These are phyloP conservation scores for Flaveria ramosissima DNA, from an alignment of 129 eudicot genomes.

Conservation along the genomic window DNA sequence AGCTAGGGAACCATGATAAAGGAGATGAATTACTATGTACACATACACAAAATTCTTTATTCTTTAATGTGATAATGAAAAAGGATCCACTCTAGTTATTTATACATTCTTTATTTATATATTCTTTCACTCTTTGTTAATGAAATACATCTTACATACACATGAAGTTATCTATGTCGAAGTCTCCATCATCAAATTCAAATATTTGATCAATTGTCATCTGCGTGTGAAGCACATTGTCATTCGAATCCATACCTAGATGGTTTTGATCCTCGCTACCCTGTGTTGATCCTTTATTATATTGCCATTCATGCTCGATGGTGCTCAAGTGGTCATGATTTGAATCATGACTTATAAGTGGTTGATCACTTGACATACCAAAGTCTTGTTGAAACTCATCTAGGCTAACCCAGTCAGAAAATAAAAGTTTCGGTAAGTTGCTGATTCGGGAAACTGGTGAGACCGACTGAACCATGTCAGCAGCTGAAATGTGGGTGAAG, in stretches of 20 bases:
- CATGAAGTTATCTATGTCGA: constrained; percentile 19
- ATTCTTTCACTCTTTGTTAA: not conserved
- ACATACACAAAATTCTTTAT: not conserved
- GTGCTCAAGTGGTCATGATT: not conserved
- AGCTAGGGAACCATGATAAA: not conserved
- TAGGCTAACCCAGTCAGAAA: constrained; percentile 58
- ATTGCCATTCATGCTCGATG: not conserved
- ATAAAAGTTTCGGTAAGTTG: constrained; percentile 42
- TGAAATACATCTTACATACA: constrained; percentile 6
- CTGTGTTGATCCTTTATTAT: not conserved
- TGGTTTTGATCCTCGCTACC: not conserved
- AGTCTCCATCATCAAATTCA: constrained; percentile 16
- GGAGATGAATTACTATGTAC: not conserved
- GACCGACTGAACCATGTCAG: constrained; percentile 4
- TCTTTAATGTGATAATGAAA: not conserved
- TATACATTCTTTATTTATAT: not conserved
- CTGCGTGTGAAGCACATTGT: not conserved
- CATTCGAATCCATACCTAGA: constrained; percentile 9
- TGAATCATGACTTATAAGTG: constrained; percentile 19
- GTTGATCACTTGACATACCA: not conserved
- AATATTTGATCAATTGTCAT: constrained; percentile 27
- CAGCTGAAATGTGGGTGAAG: not conserved
- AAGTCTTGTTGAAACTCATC: constrained; percentile 33
- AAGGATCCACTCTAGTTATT: not conserved
- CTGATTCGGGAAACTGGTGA: constrained; percentile 15